Evolutionary conservation across 1,139 yeast species (phyloP), one percentile per base, ranked within the genome.

Genomic region (Debaryomycetaceae sp.): DNA sequence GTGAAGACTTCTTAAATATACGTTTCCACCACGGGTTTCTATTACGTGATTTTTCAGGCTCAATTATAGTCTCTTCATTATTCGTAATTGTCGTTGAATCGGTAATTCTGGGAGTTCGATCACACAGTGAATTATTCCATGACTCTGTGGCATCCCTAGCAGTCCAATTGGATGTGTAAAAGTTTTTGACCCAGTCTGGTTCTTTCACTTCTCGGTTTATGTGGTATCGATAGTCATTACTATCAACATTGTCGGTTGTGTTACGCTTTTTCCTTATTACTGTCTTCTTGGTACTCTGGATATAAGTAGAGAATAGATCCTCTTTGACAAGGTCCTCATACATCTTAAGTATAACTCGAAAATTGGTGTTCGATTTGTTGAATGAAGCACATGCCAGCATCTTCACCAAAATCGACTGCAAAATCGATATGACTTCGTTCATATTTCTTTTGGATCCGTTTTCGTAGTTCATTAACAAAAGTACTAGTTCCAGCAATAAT

Each of bases 131-230:
- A 11, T 22, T 22, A 11, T 22, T 22, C 26, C 26, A 22, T 8
- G 3, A 22, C 11, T 22, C 11, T 11, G 26, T 22, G 3, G 11
- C 26, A 22, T 22, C 26, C 26, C 3, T 22, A 8, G 26, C 26
- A 3, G 26, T 8, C 26, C 7, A 22, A 11, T 22, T 22, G 26
- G 26, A 22, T 22, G 26, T 22, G 15, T 34, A 38, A 29, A 43
- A 43, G 16, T 31, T 34, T 22, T 34, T 40, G 8, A 43, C 39
- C 46, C 46, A 43, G 17, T 41, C 44, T 1, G 46, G 46, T 18
- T 43, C 44, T 30, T 40, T 37, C 18, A 36, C 33, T 9, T 29
- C 24, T 22, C 36, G 31, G 9, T 28, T 28, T 26, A 43, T 31
- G 33, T 43, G 41, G 22, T 28, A 41, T 33, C 35, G 39, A 30